phyloP scores from a whole-genome alignment of 805 yeast genomes.

The Ogataea pignaliae region DNA sequence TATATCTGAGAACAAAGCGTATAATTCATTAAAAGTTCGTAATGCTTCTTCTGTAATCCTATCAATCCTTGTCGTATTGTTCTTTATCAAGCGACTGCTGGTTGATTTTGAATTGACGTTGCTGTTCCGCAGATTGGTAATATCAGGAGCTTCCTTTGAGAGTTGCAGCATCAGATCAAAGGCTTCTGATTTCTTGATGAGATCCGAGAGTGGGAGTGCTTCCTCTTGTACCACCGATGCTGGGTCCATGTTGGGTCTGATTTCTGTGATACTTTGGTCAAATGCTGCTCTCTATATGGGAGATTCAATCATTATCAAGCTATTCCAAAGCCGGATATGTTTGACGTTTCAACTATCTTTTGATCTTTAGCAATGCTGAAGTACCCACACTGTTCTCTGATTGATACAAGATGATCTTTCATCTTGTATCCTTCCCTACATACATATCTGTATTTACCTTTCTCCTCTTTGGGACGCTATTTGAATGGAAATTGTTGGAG shows the following conservation, averaged over 20 bases:
- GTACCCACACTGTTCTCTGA: too few relatives aligned
- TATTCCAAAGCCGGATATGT: too few relatives aligned
- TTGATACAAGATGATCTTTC: background rate
- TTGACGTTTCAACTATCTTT: too few relatives aligned
- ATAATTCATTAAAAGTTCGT: background rate
- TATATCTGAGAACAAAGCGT: slow-evolving; percentile 4
- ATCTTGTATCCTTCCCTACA: background rate
- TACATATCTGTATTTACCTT: background rate
- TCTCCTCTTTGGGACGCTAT: background rate
- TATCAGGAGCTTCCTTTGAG: background rate
- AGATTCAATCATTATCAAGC: background rate
- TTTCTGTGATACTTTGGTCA: background rate
- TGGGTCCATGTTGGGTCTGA: background rate
- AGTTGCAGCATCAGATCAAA: background rate
- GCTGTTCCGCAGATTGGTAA: background rate
- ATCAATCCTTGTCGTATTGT: background rate
- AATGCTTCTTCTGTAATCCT: background rate
- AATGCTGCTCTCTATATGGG: background rate
- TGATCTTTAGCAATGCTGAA: background rate
- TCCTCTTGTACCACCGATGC: background rate
- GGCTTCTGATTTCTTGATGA: background rate
- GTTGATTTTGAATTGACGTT: background rate
- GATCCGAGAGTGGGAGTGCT: slow-evolving; percentile 1
- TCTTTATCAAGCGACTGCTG: too few relatives aligned
- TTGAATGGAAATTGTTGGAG: too few relatives aligned